Evolutionary conservation across 495 filamentous ascomycete species (phyloP), one percentile per base, ranked within the genome.

Genomic region (Aspergillus funiculosus): DNA sequence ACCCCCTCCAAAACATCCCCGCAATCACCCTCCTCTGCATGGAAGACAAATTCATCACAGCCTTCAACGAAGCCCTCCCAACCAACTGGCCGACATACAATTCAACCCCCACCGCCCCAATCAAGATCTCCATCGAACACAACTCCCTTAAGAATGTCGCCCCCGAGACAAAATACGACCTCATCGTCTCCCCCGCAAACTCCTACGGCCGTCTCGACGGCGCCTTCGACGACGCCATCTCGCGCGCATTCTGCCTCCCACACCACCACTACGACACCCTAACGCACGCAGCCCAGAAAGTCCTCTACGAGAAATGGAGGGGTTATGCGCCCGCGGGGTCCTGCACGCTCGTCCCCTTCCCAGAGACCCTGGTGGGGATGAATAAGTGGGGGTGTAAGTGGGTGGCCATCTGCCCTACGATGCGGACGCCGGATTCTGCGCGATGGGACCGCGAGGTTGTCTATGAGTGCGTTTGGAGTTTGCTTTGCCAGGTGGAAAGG

Each of bases 191-290:
- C 5, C 73, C 73, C 5, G 72, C 73, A 36, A 78, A 78, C 59
- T 74, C 69, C 10, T 75, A 71, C 53, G 73, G 62, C 41, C 64
- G 64, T 3, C 60, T 78, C 2, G 73, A 77, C 43, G 75, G 75
- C 31, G 71, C 59, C 44, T 78, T 77, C 52, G 75, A 78, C 58
- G 64, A 73, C 43, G 72, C 74, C 5, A 73, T 78, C 51, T 74
- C 72, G 0, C 60, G 59, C 35, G 57, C 61, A n/a, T 72, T 75
- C 54, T 66, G 68, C 24, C 68, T 21, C 8, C 54, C 72, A 0
- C 49, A 47, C 8, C 43, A 67, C 9, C 61, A 71, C 38, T 78
- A 76, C 47, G 45, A 64, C 26, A 65, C 72, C 6, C 59, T 78
- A 6, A 75, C 71, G 0, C 53, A 60, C 10, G 53, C 61, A 8